phyloP scores from a whole-genome alignment of 495 filamentous ascomycete species.

The Mycothermus thermophilus region DNA sequence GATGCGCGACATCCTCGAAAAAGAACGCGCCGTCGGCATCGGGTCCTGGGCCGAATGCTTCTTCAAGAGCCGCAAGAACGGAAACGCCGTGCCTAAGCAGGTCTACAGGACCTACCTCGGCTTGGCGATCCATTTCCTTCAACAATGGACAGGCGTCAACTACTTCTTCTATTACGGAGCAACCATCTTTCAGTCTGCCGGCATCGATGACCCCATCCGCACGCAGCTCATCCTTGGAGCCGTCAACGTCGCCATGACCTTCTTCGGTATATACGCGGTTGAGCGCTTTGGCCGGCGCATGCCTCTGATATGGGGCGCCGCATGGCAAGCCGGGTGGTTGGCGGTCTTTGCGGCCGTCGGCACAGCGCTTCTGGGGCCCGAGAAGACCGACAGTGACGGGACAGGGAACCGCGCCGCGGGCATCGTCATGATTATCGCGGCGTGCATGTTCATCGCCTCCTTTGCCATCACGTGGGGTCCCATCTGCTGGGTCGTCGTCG shows the following conservation, averaged over 20 bases:
- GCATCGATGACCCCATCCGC: slow-evolving; percentile 47
- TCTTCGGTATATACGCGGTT: slow-evolving; percentile 55
- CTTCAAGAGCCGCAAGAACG: slow-evolving; percentile 28
- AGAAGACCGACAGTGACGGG: slow-evolving; percentile 33
- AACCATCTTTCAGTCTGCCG: slow-evolving; percentile 48
- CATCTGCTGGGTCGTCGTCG: slow-evolving; percentile 61
- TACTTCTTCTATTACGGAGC: slow-evolving; percentile 45
- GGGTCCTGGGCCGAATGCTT: slow-evolving; percentile 44
- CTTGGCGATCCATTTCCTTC: slow-evolving; percentile 52
- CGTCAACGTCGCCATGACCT: slow-evolving; percentile 56
- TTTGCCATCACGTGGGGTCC: slow-evolving; percentile 66
- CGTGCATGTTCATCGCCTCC: slow-evolving; percentile 51
- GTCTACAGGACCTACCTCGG: slow-evolving; percentile 55
- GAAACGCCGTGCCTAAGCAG: slow-evolving; percentile 46
- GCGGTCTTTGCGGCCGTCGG: slow-evolving; percentile 55
- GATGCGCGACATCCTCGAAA: slow-evolving; percentile 51
- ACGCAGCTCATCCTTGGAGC: slow-evolving; percentile 56
- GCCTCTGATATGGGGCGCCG: slow-evolving; percentile 47
- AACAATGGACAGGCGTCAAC: slow-evolving; percentile 48
- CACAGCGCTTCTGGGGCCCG: slow-evolving; percentile 30
- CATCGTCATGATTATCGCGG: slow-evolving; percentile 59
- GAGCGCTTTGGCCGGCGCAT: slow-evolving; percentile 52
- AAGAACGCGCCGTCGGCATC: slow-evolving; percentile 36
- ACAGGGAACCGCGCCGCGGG: too few species aligned
- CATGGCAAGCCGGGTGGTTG: slow-evolving; percentile 56